Base-by-base conservation (phyloP, 108 stramenopile genomes). In the Fragilaria crotonensis region DNA sequence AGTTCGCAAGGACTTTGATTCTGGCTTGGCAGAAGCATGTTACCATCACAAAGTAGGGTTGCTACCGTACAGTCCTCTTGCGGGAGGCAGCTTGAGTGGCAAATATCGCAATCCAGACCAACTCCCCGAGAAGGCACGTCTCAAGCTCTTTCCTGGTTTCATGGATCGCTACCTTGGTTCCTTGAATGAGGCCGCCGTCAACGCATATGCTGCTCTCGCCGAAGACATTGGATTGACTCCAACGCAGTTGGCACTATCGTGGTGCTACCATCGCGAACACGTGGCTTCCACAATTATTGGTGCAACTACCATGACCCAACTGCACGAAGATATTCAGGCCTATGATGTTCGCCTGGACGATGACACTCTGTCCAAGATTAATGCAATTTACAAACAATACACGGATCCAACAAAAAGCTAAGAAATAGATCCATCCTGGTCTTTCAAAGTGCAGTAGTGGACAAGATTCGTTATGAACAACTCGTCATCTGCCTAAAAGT, bases 281-380 rank as follows among this genome's bases (percentile, higher is more conserved):
- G 94, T 95, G 23, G 71, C 79, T 5, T 89, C 90, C 0, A 87
- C 93, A 0, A 90, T 98, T 51, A 85, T 98, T 63, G 95, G 95
- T 29, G 95, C 94, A 4, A 98, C 95, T 0, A 76, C 79, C 2
- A 63, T 90, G 48, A 57, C 67, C 2, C 97, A 97, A 58, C 57
- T 97, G 18, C 52, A 87, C 14, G 88, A 95, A 71, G 77, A 91
- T 57, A 55, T 69, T 28, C 59, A 58, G 33, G 68, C 68, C 29
- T 64, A 68, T 76, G 81, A 82, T 70, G 67, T 80, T 30, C 49
- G 57, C 14, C 62, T 86, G 54, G 64, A 71, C 49, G 78, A 82
- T 21, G 83, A 72, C n/a, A 70, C 57, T 4, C 30, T 76, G 29
- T 63, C 67, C 3, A 66, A 81, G 49, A 89, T 93, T 59, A 62